phyloP scores from a whole-genome alignment of 257 asterid genomes.

The Solanum pinnatisectum region DNA sequence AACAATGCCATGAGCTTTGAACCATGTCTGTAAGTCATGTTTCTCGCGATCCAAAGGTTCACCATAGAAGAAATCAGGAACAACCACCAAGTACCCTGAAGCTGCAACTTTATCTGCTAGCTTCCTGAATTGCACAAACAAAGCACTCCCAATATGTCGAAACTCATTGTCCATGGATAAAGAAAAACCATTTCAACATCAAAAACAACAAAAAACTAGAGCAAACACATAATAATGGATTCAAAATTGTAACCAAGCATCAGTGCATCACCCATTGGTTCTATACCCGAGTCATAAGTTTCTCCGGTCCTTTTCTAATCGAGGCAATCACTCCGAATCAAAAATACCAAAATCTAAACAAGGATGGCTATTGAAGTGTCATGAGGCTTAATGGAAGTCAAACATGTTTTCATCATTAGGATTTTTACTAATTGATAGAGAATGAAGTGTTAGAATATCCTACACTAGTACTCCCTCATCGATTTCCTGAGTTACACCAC shows the following conservation, averaged over 20 bases:
- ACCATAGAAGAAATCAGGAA: conserved; percentile 68
- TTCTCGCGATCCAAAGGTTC: conserved; percentile 36
- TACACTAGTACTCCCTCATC: neutral
- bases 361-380: neutral
- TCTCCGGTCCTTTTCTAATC: neutral
- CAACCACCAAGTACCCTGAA: conserved; percentile 47
- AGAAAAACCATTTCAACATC: neutral
- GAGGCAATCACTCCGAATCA: neutral
- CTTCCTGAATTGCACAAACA: conserved; percentile 28
- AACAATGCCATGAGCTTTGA: conserved; percentile 34
- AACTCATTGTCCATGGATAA: neutral
- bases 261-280: neutral
- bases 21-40: conserved; percentile 22
- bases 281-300: neutral
- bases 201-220: neutral
- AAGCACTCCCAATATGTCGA: neutral
- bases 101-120: conserved; percentile 61
- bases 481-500: neutral
- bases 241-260: neutral
- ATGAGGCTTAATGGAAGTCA: neutral
- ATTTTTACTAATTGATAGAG: neutral
- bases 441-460: neutral
- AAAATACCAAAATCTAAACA: neutral
- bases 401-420: neutral
- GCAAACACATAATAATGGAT: neutral